Base-by-base conservation (phyloP, 2,329 filamentous ascomycete genomes). In the Sordariomycetes sp. region DNA sequence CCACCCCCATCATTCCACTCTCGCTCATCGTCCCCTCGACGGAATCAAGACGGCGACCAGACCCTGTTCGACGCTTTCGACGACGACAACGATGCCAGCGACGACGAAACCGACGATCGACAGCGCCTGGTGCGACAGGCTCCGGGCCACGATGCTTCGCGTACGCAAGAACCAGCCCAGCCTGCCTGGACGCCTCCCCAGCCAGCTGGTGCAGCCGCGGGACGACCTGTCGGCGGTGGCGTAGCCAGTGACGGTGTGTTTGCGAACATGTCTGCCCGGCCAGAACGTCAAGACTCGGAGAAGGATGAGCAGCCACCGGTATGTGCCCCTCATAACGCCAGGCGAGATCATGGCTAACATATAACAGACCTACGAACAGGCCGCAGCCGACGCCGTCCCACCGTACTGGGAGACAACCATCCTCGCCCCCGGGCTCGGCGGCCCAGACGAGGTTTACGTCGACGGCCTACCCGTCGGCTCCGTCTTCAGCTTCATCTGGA, bases 321-420 rank as follows among this genome's bases (percentile, higher is more conserved):
- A 77, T 45, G 86, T 76, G 17, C 17, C 8, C 16, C 8, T 8
- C 15, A 26, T 23, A 37, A 34, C 19, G 17, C 26, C 9, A 12
- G 24, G 24, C 4, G 6, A n/a, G 6, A 46, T 46, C 46, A 8
- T 21, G 15, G 18, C 61, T 66, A 51, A 68, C 54, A 30, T 25
- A 27, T 25, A 21, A 39, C 48, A 95, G 86, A 88, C 90, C 23
- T 98, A 98, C 57, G 92, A 98, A 70, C 90, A 96, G 75, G 92
- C 92, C 12, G 92, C 92, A 4, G 90, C 90, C 27, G 92, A 98
- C 58, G 83, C 87, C 17, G 92, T 92, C 31, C 92, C 92, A 2
- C 92, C 92, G 0, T 98, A 98, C 61, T 98, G 92, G 92, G 92
- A 98, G 66, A 98, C 92, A 6, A 96, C 92, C 0, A 95, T 98